phyloP scores from a whole-genome alignment of 768 basidiomycete species.

The Russula dissimulans region DNA sequence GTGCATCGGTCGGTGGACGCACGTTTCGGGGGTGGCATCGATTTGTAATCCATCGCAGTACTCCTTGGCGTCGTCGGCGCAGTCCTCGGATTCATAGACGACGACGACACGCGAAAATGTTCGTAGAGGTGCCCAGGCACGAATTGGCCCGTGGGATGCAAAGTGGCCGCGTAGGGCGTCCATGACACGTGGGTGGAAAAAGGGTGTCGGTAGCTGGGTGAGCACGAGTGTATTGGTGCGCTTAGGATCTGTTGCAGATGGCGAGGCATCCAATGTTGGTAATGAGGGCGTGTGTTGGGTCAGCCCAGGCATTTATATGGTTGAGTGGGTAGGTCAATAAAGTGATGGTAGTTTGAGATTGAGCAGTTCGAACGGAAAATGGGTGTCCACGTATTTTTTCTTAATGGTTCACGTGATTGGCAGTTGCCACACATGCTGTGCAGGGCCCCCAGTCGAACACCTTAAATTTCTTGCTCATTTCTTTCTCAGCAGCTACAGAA shows the following conservation, averaged over 20 bases:
- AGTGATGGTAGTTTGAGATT: background rate
- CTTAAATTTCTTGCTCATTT: too few relatives aligned
- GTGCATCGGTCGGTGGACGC: background rate
- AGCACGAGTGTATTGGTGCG: constrained; percentile 81
- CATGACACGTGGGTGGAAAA: constrained; percentile 68
- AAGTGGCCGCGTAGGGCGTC: constrained; percentile 66
- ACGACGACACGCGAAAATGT: constrained; percentile 77
- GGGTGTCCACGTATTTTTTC: background rate
- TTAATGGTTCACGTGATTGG: background rate
- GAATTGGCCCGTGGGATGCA: constrained; percentile 66
- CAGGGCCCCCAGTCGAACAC: too few relatives aligned
- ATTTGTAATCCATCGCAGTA: constrained; percentile 57
- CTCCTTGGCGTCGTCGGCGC: constrained; percentile 59
- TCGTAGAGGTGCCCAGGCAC: constrained; percentile 82
- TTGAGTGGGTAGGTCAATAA: background rate
- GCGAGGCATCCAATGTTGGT: background rate
- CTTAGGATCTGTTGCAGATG: constrained; percentile 13
- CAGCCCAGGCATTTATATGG: constrained; percentile 8
- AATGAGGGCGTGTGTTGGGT: constrained; percentile 2
- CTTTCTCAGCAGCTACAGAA: too few relatives aligned
- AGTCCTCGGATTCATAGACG: constrained; percentile 57
- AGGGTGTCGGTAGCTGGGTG: constrained; percentile 62
- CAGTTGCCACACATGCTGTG: background rate
- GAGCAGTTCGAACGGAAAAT: too few relatives aligned
- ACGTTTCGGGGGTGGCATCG: constrained; percentile 46